phyloP scores from a whole-genome alignment of 1,139 yeast species.

The Hemisphaericaspora xylofermentans region DNA sequence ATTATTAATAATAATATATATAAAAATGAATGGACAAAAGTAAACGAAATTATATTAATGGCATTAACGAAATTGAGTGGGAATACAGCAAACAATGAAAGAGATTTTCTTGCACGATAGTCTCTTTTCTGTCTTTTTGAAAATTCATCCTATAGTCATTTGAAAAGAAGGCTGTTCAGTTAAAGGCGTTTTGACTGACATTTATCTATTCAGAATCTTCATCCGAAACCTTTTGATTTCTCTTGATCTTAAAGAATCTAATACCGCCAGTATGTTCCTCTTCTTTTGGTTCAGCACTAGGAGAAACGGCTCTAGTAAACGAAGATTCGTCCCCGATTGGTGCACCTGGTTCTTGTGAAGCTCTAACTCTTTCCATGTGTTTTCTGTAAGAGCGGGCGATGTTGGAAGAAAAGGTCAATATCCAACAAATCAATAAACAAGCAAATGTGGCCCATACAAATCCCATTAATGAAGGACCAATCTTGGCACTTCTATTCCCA shows the following conservation, averaged over 20 bases:
- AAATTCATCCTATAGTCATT: too few species aligned
- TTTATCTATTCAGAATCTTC: slow-evolving; percentile 59
- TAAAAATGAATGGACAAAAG: too few species aligned
- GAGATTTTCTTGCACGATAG: too few species aligned
- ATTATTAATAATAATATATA: too few species aligned
- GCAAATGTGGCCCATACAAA: slow-evolving; percentile 70
- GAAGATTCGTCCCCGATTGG: slow-evolving; percentile 40
- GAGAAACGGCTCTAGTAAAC: slow-evolving; percentile 42
- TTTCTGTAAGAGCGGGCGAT: slow-evolving; percentile 47
- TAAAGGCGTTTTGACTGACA: slow-evolving; percentile 8
- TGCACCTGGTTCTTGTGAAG: slow-evolving; percentile 17
- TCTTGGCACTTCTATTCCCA: slow-evolving; percentile 39
- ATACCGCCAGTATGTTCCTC: slow-evolving; percentile 58
- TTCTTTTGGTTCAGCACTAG: slow-evolving; percentile 25
- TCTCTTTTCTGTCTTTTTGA: too few species aligned
- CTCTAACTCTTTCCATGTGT: slow-evolving; percentile 40
- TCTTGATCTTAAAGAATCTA: slow-evolving; percentile 74
- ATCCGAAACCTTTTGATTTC: slow-evolving; percentile 58
- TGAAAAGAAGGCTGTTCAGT: neutral
- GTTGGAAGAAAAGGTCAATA: slow-evolving; percentile 55
- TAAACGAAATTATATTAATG: too few species aligned
- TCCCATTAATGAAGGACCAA: slow-evolving; percentile 62
- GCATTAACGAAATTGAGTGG: too few species aligned
- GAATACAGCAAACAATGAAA: too few species aligned
- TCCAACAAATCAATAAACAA: slow-evolving; percentile 49